These are phyloP conservation scores for Erucastrum elatum DNA, from an alignment of 345 rosid genomes.

Conservation along the genomic window DNA sequence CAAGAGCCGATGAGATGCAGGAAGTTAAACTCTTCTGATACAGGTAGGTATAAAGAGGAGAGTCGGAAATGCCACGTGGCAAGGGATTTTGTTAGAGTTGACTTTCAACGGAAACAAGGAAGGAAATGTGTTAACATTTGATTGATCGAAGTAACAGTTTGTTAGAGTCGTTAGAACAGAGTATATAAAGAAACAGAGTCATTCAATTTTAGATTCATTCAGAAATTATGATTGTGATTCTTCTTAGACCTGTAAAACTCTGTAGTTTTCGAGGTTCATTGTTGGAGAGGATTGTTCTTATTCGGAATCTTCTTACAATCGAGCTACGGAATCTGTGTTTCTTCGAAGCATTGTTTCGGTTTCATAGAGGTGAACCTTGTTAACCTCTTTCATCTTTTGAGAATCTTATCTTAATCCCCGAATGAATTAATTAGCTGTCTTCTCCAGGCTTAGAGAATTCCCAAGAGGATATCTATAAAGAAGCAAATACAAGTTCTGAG, in stretches of 20 bases:
- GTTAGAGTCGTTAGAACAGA: background rate
- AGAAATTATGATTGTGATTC: background rate
- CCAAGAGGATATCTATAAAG: too few relatives aligned
- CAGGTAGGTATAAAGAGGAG: background rate
- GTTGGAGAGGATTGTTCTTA: too few relatives aligned
- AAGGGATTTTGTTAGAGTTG: background rate
- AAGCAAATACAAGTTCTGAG: too few relatives aligned
- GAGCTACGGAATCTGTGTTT: background rate
- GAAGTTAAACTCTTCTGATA: constrained; percentile 10
- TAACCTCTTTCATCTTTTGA: background rate
- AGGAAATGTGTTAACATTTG: background rate
- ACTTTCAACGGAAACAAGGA: background rate
- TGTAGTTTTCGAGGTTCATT: too few relatives aligned
- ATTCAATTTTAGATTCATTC: background rate
- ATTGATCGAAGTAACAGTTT: background rate
- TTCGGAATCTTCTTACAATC: background rate
- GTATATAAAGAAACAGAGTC: background rate
- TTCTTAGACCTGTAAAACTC: background rate
- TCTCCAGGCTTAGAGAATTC: too few relatives aligned
- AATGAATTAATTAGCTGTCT: background rate
- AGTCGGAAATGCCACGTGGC: background rate
- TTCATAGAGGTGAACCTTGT: too few relatives aligned
- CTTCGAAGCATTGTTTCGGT: background rate
- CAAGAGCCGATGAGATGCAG: constrained; percentile 54
- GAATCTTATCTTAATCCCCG: background rate